Conservation (phyloP, 768 basidiomycete genomes). For the Candolleomyces aberdarensis region DNA sequence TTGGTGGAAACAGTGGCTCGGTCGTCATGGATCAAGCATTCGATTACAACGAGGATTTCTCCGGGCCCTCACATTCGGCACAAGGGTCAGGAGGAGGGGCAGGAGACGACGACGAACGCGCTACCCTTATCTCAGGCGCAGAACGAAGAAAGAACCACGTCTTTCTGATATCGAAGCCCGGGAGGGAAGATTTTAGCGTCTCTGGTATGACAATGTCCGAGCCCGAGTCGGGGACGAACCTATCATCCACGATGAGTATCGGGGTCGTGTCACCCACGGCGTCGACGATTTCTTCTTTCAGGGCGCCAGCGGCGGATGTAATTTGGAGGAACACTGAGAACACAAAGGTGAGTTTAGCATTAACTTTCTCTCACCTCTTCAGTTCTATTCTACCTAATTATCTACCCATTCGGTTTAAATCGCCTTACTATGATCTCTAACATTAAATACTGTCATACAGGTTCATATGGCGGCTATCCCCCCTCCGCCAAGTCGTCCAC, state of each 20-base stretch:
- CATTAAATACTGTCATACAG: background rate
- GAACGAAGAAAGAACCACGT: conserved; percentile 1
- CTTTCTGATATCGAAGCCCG: conserved; percentile 7
- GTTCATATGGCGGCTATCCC: background rate
- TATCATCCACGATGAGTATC: background rate
- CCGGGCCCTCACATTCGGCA: too few relatives aligned
- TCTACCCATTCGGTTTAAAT: too few relatives aligned
- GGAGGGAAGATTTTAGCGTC: conserved; percentile 1
- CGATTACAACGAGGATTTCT: too few relatives aligned
- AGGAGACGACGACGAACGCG: background rate
- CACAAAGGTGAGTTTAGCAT: background rate
- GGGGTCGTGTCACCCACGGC: background rate
- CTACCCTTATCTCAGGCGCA: conserved; percentile 3
- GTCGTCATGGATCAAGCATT: too few relatives aligned
- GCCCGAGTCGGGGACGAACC: too few relatives aligned
- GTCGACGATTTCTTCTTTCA: background rate
- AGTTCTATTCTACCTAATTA: too few relatives aligned
- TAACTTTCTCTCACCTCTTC: too few relatives aligned
- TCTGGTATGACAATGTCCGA: background rate
- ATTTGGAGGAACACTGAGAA: background rate
- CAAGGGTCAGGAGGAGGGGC: background rate
- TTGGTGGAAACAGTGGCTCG: background rate
- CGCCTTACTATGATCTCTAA: background rate
- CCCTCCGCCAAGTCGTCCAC: background rate
- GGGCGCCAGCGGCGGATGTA: background rate